phyloP scores from a whole-genome alignment of 2,329 filamentous ascomycete species.

The Fusarium citri region DNA sequence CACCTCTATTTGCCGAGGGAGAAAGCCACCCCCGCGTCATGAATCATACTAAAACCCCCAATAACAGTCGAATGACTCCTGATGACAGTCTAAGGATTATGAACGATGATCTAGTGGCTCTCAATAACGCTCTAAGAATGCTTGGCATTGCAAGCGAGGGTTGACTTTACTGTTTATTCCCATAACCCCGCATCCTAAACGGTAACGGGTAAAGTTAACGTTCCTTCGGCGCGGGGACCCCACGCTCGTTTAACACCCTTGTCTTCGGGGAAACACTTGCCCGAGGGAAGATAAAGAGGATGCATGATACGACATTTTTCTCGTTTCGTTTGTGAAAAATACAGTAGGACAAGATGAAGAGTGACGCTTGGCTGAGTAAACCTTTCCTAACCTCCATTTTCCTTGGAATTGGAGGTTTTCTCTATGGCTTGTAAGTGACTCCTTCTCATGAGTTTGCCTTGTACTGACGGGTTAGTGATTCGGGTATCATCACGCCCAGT shows the following conservation, averaged over 20 bases:
- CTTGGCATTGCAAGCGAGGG: conserved; percentile 9
- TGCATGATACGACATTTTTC: background rate
- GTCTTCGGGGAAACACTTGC: conserved; percentile 36
- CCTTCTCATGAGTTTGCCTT: no score
- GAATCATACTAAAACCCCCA: conserved; percentile 2
- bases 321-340: accelerated
- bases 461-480: conserved; percentile 50
- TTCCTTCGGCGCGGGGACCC: conserved; percentile 20
- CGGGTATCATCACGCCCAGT: conserved; percentile 56
- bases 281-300: conserved; percentile 20
- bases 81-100: background rate
- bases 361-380: conserved; percentile 51
- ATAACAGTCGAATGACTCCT: conserved; percentile 21
- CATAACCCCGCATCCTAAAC: conserved; percentile 38
- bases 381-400: conserved; percentile 55
- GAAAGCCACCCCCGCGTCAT: conserved; percentile 32
- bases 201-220: conserved; percentile 12
- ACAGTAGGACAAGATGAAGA: conserved; percentile 38
- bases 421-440: conserved; percentile 56
- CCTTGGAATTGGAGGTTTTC: conserved; percentile 55
- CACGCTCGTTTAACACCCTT: conserved; percentile 7
- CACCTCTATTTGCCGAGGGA: conserved; percentile 32
- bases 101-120: conserved; percentile 14
- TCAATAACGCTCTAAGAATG: background rate
- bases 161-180: background rate